phyloP scores from a whole-genome alignment of 139 green algal genomes.

The Tetraselmis chui region DNA sequence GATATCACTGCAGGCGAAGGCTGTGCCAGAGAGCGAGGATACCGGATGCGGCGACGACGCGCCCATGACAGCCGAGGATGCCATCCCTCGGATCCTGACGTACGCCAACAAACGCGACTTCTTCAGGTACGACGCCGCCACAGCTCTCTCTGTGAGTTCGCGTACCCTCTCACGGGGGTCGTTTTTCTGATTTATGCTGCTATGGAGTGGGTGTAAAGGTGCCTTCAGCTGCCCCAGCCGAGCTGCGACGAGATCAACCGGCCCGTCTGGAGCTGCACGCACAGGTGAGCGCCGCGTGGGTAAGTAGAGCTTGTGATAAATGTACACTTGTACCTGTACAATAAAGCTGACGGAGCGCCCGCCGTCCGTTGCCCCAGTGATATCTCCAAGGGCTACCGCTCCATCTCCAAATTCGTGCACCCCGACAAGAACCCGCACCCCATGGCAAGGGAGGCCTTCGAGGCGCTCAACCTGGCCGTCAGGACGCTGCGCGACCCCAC shows the following conservation, averaged over 20 bases:
- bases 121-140: too few species aligned
- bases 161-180: background rate
- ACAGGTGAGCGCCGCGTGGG: background rate
- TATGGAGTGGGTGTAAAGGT: too few species aligned
- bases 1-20: too few species aligned
- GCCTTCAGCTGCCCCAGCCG: background rate
- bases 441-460: background rate
- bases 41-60: background rate
- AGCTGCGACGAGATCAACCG: background rate
- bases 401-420: background rate
- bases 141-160: too few species aligned
- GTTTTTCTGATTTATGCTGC: too few species aligned
- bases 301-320: too few species aligned
- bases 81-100: background rate
- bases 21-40: background rate
- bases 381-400: background rate
- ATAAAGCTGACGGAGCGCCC: too few species aligned
- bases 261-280: background rate
- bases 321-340: too few species aligned
- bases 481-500: background rate
- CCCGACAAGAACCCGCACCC: background rate
- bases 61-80: background rate
- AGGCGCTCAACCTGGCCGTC: background rate
- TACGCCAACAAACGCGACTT: background rate
- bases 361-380: background rate